Evolutionary conservation across 2,329 filamentous ascomycete genomes (phyloP).

Genomic region (Diplocarpon mali): DNA sequence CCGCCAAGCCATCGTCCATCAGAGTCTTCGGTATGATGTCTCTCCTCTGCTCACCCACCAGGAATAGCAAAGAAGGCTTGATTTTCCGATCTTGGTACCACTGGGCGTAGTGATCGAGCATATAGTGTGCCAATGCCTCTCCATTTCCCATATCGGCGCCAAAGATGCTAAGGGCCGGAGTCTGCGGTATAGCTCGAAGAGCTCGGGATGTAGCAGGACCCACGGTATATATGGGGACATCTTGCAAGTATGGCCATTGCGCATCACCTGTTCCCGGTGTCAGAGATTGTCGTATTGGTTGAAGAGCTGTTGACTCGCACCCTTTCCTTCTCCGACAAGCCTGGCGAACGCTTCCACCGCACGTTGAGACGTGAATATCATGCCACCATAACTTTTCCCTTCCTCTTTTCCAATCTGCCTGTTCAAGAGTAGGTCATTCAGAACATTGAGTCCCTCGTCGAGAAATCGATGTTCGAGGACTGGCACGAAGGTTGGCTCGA

Average conservation of each 20-base stretch:
- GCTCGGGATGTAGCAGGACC: slow-evolving; percentile 72
- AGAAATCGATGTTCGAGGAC: slow-evolving; percentile 64
- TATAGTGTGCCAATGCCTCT: slow-evolving; percentile 65
- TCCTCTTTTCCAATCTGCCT: slow-evolving; percentile 31
- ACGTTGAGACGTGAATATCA: slow-evolving; percentile 76
- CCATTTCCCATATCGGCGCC: slow-evolving; percentile 81
- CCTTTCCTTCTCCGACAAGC: slow-evolving; percentile 40
- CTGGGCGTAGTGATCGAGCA: slow-evolving; percentile 62
- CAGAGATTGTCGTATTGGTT: not conserved
- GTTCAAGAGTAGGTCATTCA: slow-evolving; percentile 39
- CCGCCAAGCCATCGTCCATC: slow-evolving; percentile 43
- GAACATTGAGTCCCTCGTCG: slow-evolving; percentile 42
- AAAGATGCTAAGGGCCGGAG: slow-evolving; percentile 49
- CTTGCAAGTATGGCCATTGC: slow-evolving; percentile 41
- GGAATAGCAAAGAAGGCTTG: slow-evolving; percentile 64
- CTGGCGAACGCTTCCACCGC: slow-evolving; percentile 68
- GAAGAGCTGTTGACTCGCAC: slow-evolving; percentile 8
- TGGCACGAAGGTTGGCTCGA: slow-evolving; percentile 61
- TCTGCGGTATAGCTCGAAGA: slow-evolving; percentile 43
- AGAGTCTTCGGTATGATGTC: slow-evolving; percentile 83
- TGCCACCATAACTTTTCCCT: slow-evolving; percentile 51
- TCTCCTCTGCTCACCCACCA: slow-evolving; percentile 79
- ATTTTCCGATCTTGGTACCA: slow-evolving; percentile 33
- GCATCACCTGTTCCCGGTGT: slow-evolving; percentile 9
- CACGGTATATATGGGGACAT: slow-evolving; percentile 62